Evolutionary conservation across 176 grass and related monocot genomes (phyloP).

Genomic region (Triticum urartu): DNA sequence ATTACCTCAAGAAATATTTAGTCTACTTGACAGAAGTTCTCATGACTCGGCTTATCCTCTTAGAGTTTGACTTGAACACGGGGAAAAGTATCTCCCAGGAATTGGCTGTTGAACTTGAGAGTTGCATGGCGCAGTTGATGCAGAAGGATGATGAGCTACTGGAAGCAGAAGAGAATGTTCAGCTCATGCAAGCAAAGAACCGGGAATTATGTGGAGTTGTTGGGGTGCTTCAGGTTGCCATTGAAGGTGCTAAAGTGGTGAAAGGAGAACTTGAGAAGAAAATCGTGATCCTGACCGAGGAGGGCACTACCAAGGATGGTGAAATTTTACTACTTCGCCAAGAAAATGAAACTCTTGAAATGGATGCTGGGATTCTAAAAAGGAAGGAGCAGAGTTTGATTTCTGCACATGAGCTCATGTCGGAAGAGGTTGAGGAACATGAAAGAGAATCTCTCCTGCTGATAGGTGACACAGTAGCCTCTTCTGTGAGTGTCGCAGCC

Average conservation of each 20-base stretch:
- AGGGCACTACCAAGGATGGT: slow-evolving; percentile 33
- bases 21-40: slow-evolving; percentile 59
- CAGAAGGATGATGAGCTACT: slow-evolving; percentile 52
- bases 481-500: slow-evolving; percentile 48
- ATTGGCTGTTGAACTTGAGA: slow-evolving; percentile 52
- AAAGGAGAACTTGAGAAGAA: slow-evolving; percentile 70
- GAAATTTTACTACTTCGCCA: slow-evolving; percentile 43
- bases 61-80: slow-evolving; percentile 70
- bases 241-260: slow-evolving; percentile 49
- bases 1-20: slow-evolving; percentile 49
- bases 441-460: slow-evolving; percentile 54
- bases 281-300: slow-evolving; percentile 30
- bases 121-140: slow-evolving; percentile 30
- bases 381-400: slow-evolving; percentile 31
- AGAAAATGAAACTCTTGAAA: slow-evolving; percentile 44
- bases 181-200: slow-evolving; percentile 50
- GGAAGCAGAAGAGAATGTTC: slow-evolving; percentile 61
- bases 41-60: slow-evolving; percentile 51
- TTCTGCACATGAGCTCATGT: slow-evolving; percentile 36
- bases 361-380: slow-evolving; percentile 38
- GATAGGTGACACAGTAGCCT: slow-evolving; percentile 47
- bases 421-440: slow-evolving; percentile 48
- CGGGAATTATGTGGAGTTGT: slow-evolving; percentile 49
- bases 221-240: slow-evolving; percentile 52
- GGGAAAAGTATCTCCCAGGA: slow-evolving; percentile 48